phyloP scores from a whole-genome alignment of 1,139 yeast species.

The Zygoascus sp. region DNA sequence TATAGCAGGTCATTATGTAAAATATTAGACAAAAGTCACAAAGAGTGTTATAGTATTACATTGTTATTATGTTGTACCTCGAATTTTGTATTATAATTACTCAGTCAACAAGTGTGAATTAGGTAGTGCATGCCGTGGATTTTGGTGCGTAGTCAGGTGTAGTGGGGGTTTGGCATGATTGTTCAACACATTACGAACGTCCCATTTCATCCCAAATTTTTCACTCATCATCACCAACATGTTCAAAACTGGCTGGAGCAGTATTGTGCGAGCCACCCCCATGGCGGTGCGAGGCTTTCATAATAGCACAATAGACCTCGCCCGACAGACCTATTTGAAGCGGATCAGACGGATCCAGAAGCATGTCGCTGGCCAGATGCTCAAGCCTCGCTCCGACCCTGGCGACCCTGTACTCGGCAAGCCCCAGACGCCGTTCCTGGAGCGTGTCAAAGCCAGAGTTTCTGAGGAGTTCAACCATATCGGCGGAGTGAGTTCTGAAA shows the following conservation, averaged over 20 bases:
- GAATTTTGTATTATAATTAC: too few species aligned
- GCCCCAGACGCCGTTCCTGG: constrained; percentile 60
- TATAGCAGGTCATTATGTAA: too few species aligned
- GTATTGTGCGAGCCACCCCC: neutral
- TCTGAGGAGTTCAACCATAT: constrained; percentile 58
- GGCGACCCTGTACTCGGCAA: constrained; percentile 83
- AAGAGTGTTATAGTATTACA: too few species aligned
- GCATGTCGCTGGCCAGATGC: constrained; percentile 33
- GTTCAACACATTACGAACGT: too few species aligned
- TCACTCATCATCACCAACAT: constrained; percentile 2
- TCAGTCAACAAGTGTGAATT: too few species aligned
- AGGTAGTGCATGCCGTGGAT: too few species aligned
- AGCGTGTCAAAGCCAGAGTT: constrained; percentile 60
- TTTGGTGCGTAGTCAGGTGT: too few species aligned
- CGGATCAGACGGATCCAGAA: constrained; percentile 30
- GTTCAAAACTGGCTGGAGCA: constrained; percentile 1
- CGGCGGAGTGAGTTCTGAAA: constrained; percentile 37
- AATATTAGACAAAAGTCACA: too few species aligned
- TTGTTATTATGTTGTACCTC: too few species aligned
- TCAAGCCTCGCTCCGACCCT: constrained; percentile 28
- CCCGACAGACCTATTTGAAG: constrained; percentile 23
- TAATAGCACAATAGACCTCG: constrained; percentile 10
- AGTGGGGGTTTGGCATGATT: too few species aligned
- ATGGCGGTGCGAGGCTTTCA: constrained; percentile 9
- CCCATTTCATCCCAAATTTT: constrained; percentile 6